A percentile compares a stretch with the other conserved stretches of the same genome.
These are phyloP conservation scores for Davidsoniella neocaledoniae DNA, from an alignment of 2,329 filamentous ascomycete species.

Conservation along the genomic window DNA sequence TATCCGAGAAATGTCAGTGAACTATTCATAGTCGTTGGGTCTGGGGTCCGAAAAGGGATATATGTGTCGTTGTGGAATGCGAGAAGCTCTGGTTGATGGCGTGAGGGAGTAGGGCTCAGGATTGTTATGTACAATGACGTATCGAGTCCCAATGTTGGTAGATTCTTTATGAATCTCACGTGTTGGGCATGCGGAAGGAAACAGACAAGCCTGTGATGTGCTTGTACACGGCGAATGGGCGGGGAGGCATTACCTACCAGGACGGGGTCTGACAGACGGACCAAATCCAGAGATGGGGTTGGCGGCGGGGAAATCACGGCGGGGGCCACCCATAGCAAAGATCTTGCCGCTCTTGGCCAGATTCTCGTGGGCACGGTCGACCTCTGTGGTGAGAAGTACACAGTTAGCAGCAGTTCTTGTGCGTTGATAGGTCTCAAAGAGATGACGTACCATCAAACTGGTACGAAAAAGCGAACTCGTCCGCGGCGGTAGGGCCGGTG, in stretches of 20 bases:
- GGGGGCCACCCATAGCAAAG: constrained; percentile 47
- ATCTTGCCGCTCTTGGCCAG: constrained; percentile 93
- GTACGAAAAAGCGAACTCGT: constrained; percentile 68
- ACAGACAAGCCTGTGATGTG: neutral
- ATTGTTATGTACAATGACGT: too few species aligned
- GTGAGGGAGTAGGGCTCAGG: too few species aligned
- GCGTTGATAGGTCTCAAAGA: neutral
- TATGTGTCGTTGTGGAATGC: too few species aligned
- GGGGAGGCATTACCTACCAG: constrained; percentile 17
- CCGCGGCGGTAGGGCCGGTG: constrained; percentile 55
- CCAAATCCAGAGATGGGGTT: constrained; percentile 31
- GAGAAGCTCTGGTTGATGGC: too few species aligned
- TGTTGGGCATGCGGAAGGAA: too few species aligned
- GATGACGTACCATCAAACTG: constrained; percentile 70
- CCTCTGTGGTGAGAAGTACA: constrained; percentile 41
- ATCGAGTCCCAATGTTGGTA: too few species aligned
- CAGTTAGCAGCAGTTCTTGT: neutral
- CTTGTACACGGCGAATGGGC: too few species aligned
- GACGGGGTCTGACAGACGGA: constrained; percentile 17
- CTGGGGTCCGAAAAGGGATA: too few species aligned
- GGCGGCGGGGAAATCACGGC: constrained; percentile 60
- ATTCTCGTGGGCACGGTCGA: constrained; percentile 90
- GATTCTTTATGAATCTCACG: too few species aligned
- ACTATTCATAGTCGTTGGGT: too few species aligned
- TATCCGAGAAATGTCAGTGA: too few species aligned